phyloP scores from a whole-genome alignment of 352 stramenopile genomes.

The Globisporangium heterothallicum region DNA sequence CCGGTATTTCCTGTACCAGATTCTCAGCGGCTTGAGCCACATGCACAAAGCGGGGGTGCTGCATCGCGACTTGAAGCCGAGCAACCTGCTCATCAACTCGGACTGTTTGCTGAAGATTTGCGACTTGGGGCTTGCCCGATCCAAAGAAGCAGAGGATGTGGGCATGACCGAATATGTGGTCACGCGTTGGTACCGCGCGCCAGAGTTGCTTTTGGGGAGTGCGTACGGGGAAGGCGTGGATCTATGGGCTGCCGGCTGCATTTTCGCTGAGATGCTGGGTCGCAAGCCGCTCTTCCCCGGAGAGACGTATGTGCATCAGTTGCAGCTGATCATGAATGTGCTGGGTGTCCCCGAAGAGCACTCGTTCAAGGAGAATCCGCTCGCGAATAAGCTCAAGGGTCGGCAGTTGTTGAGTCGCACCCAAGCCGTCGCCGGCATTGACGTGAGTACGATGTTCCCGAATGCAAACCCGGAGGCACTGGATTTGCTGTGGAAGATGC shows the following conservation, averaged over 20 bases:
- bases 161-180: slow-evolving; percentile 92
- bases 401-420: slow-evolving; percentile 79
- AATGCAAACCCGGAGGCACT: slow-evolving; percentile 82
- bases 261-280: slow-evolving; percentile 86
- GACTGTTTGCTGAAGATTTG: slow-evolving; percentile 97
- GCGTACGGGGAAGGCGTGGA: slow-evolving; percentile 82
- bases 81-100: slow-evolving; percentile 86
- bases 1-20: slow-evolving; percentile 92
- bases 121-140: slow-evolving; percentile 92
- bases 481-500: slow-evolving; percentile 85
- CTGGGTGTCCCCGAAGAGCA: slow-evolving; percentile 81
- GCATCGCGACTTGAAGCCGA: slow-evolving; percentile 84
- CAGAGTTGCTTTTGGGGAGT: slow-evolving; percentile 80
- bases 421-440: slow-evolving; percentile 73
- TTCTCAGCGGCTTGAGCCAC: slow-evolving; percentile 83
- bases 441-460: slow-evolving; percentile 77
- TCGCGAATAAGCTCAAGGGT: slow-evolving; percentile 85
- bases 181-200: slow-evolving; percentile 85
- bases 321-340: slow-evolving; percentile 89
- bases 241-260: slow-evolving; percentile 82
- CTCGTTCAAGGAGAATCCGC: slow-evolving; percentile 85
- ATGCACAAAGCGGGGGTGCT: slow-evolving; percentile 84
- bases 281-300: slow-evolving; percentile 83
- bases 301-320: slow-evolving; percentile 83
- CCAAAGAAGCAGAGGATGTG: slow-evolving; percentile 77